Evolutionary conservation across 352 stramenopile genomes (phyloP).

Genomic region (Phytophthora foliorum): DNA sequence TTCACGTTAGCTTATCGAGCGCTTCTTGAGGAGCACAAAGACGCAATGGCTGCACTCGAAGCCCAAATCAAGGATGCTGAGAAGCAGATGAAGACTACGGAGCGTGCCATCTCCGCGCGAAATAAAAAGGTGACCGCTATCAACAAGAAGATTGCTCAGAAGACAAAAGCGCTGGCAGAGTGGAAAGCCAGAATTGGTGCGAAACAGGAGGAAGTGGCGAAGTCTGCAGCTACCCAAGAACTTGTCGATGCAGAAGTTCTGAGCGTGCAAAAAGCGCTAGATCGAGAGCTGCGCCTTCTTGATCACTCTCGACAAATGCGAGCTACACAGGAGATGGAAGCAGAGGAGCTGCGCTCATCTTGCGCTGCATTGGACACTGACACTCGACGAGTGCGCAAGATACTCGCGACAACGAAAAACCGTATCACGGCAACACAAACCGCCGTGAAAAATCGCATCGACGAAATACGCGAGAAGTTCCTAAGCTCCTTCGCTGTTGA

Average conservation of each 20-base stretch:
- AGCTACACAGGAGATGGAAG: conserved; percentile 23
- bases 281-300: conserved; percentile 17
- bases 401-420: conserved; percentile 10
- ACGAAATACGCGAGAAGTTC: conserved; percentile 48
- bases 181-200: conserved; percentile 26
- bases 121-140: conserved; percentile 34
- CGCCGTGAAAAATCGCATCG: conserved; percentile 42
- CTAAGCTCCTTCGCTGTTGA: conserved; percentile 39
- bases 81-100: conserved; percentile 31
- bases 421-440: conserved; percentile 30
- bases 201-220: conserved; percentile 28
- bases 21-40: conserved; percentile 24
- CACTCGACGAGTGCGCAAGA: conserved; percentile 15
- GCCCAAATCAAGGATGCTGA: conserved; percentile 30
- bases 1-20: conserved; percentile 26
- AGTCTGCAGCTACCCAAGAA: conserved; percentile 27
- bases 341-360: conserved; percentile 32
- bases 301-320: conserved; percentile 17
- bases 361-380: conserved; percentile 32
- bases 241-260: conserved; percentile 34
- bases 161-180: conserved; percentile 29
- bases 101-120: conserved; percentile 30
- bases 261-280: conserved; percentile 18
- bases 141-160: conserved; percentile 36
- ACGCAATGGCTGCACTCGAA: conserved; percentile 31